phyloP scores from a whole-genome alignment of 345 rosid genomes.

The Streptanthus diversifolius region DNA sequence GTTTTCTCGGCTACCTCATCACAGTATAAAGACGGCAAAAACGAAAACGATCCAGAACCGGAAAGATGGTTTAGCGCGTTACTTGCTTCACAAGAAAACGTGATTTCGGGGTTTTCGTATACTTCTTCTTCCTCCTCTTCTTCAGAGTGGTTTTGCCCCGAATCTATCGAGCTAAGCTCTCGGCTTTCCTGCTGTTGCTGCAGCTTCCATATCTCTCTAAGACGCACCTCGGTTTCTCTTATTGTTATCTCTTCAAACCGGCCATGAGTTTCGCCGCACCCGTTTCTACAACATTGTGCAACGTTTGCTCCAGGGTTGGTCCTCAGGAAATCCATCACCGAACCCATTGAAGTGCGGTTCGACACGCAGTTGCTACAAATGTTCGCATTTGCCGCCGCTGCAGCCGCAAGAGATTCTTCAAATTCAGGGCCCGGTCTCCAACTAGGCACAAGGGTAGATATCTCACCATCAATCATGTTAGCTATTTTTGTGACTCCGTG shows the following conservation, averaged over 20 bases:
- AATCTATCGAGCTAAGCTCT: constrained; percentile 61
- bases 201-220: constrained; percentile 60
- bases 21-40: constrained; percentile 24
- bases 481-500: constrained; percentile 88
- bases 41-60: constrained; percentile 40
- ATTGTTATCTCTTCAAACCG: constrained; percentile 83
- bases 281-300: constrained; percentile 62
- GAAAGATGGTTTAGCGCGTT: constrained; percentile 23
- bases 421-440: constrained; percentile 78
- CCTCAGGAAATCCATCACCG: constrained; percentile 67
- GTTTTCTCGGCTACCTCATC: constrained; percentile 35
- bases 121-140: constrained; percentile 50
- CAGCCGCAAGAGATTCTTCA: constrained; percentile 52
- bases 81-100: constrained; percentile 22
- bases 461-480: constrained; percentile 89
- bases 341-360: constrained; percentile 71
- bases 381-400: constrained; percentile 47
- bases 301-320: constrained; percentile 50
- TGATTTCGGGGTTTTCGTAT: constrained; percentile 32
- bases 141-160: constrained; percentile 67
- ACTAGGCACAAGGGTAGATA: constrained; percentile 72
- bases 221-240: constrained; percentile 51
- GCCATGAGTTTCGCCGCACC: constrained; percentile 87
- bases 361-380: constrained; percentile 81
- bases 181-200: constrained; percentile 72